These are phyloP conservation scores for Anaeromyces robustus DNA, from an alignment of 192 early-diverging fungal genomes.

Conservation along the genomic window DNA sequence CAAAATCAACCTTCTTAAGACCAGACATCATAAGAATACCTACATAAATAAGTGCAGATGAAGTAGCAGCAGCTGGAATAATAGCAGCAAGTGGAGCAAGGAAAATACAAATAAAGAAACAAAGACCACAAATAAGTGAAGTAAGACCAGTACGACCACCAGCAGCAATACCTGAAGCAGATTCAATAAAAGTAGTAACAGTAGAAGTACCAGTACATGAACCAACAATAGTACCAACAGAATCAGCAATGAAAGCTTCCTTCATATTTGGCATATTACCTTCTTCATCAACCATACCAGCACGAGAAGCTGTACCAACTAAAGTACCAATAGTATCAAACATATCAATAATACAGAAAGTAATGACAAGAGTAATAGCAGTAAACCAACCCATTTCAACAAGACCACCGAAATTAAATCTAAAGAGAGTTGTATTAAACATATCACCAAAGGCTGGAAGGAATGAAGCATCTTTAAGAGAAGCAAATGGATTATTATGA, in stretches of 20 bases:
- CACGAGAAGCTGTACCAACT: constrained; percentile 55
- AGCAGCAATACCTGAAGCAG: constrained; percentile 66
- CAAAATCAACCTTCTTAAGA: not conserved
- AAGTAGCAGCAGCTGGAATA: constrained; percentile 73
- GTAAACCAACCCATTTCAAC: not conserved
- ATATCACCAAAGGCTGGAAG: constrained; percentile 35
- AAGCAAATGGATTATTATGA: not conserved
- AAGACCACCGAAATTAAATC: constrained; percentile 22
- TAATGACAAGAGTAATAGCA: not conserved
- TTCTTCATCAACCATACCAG: constrained; percentile 58
- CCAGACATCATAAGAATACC: constrained; percentile 61
- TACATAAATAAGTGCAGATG: constrained; percentile 61
- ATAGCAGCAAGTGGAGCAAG: constrained; percentile 71
- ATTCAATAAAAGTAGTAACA: constrained; percentile 66
- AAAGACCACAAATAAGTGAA: constrained; percentile 42
- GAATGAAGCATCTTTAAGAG: constrained; percentile 19
- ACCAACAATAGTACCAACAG: constrained; percentile 44
- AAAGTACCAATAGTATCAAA: constrained; percentile 73
- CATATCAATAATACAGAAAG: constrained; percentile 48
- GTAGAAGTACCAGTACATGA: constrained; percentile 57
- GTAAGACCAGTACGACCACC: constrained; percentile 66
- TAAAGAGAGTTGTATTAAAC: constrained; percentile 61
- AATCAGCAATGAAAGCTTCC: constrained; percentile 62
- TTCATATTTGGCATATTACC: constrained; percentile 64
- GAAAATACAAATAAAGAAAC: constrained; percentile 64